Evolutionary conservation across 2,329 filamentous ascomycete species (phyloP).

Genomic region (Neofusicoccum sp.): DNA sequence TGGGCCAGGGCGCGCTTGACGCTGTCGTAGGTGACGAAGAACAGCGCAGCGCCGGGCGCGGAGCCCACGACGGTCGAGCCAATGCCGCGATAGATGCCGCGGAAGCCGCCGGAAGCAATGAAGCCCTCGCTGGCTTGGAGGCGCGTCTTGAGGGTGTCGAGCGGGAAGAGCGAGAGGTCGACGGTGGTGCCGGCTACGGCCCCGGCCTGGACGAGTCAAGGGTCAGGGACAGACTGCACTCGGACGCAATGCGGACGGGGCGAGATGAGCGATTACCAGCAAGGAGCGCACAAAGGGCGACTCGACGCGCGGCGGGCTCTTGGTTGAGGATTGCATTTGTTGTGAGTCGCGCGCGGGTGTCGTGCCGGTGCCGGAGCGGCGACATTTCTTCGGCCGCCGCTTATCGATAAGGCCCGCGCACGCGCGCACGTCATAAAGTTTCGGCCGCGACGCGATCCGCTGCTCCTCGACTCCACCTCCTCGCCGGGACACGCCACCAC

Average conservation of each 20-base stretch:
- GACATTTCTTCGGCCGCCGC: conserved; percentile 6
- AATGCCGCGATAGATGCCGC: conserved; percentile 89
- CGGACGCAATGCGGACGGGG: not conserved
- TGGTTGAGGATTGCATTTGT: conserved; percentile 15
- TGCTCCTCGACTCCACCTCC: not conserved
- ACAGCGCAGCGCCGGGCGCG: conserved; percentile 90
- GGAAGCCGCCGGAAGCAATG: conserved; percentile 82
- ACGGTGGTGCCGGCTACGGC: conserved; percentile 92
- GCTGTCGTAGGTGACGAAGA: conserved; percentile 93
- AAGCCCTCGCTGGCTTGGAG: conserved; percentile 83
- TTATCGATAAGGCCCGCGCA: conserved; percentile 4
- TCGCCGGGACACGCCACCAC: not conserved
- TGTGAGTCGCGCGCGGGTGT: conserved; percentile 4
- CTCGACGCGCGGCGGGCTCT: conserved; percentile 40
- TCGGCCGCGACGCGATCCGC: not conserved
- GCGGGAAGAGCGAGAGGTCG: conserved; percentile 93
- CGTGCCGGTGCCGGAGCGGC: not conserved
- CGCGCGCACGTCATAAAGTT: not conserved
- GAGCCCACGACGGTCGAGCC: conserved; percentile 88
- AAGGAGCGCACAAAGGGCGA: conserved; percentile 53
- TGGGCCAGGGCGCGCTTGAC: conserved; percentile 51
- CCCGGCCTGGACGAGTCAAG: conserved; percentile 62
- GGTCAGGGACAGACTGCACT: not conserved
- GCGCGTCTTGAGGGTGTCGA: conserved; percentile 98
- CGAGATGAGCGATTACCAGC: conserved; percentile 39